Base-by-base conservation (phyloP, 805 yeast genomes). In the Metschnikowia arizonensis region DNA sequence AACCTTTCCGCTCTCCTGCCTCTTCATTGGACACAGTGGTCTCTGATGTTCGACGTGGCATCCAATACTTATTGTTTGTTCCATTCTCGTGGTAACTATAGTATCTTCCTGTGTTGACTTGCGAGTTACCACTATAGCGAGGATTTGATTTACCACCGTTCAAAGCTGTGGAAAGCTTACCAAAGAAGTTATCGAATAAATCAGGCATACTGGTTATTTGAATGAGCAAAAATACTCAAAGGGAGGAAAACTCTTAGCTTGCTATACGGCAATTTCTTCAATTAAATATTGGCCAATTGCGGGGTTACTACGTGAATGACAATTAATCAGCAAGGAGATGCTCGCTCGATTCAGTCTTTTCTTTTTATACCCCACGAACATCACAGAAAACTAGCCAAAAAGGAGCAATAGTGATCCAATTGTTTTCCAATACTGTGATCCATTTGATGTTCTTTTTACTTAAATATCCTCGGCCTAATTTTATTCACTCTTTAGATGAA, bases 31-130 rank as follows among this genome's bases (percentile, higher is more conserved):
- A 31, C 10, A 31, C 26, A 17, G 23, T 30, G 12, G 42, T 23
- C n/a, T 39, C 42, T 2, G 42, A 29, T 14, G 42, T 19, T 21
- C 28, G 21, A 11, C 34, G 42, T 39, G 42, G 42, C 29, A 39
- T 34, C 74, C 74, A 69, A 29, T 64, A 69, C 23, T 65, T 62
- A 50, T 69, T 69, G 48, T 69, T 69, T 29, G 69, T 66, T 18
- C 61, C 57, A 35, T 57, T 65, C 33, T 59, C 47, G 34, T 65
- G 70, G 47, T 69, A 68, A 47, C 62, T 68, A 47, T 69, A 69
- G 46, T 54, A 68, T 3, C 53, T 53, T 2, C 75, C 75, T 4
- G 68, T 52, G 44, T 69, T 69, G 10, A 68, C 73, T 44, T 63
- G 72, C 3, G 61, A 49, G 11, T 61, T 41, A 28, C 64, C 63